Percentiles rank a stretch among this genome's conserved stretches.
These are phyloP conservation scores for Magnaporthiopsis rhizophila DNA, from an alignment of 2,329 filamentous ascomycete species.

Conservation along the genomic window DNA sequence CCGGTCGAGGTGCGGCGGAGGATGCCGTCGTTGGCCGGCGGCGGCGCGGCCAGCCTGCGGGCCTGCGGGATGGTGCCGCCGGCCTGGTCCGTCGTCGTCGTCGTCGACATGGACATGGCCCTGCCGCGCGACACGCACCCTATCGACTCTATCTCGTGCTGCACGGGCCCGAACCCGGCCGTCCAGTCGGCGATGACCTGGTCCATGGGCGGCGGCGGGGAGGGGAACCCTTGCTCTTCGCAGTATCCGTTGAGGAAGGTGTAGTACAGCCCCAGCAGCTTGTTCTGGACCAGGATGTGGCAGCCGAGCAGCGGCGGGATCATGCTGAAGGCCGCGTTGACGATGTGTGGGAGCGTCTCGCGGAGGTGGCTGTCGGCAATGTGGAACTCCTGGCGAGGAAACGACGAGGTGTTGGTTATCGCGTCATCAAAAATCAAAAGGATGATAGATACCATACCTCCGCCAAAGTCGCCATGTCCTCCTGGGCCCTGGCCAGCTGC, in stretches of 20 bases:
- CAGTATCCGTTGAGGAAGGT: slow-evolving; percentile 69
- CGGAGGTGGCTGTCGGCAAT: slow-evolving; percentile 68
- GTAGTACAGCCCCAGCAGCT: slow-evolving; percentile 69
- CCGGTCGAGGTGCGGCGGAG: slow-evolving; percentile 32
- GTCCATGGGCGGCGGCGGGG: slow-evolving; percentile 64
- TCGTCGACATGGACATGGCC: slow-evolving; percentile 47
- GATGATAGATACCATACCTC: slow-evolving; percentile 38
- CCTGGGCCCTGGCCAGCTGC: slow-evolving; percentile 61
- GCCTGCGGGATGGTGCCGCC: slow-evolving; percentile 16
- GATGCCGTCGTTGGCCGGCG: slow-evolving; percentile 26
- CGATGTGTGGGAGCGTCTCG: slow-evolving; percentile 61
- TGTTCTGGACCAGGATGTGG: slow-evolving; percentile 71
- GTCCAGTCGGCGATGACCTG: slow-evolving; percentile 63
- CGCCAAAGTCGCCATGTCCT: slow-evolving; percentile 56
- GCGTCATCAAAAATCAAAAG: neutral
- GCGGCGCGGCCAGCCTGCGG: slow-evolving; percentile 11
- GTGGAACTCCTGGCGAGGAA: slow-evolving; percentile 54
- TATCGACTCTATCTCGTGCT: slow-evolving; percentile 59
- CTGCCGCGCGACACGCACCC: slow-evolving; percentile 59
- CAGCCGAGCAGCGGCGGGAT: slow-evolving; percentile 62
- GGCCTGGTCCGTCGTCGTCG: slow-evolving; percentile 34
- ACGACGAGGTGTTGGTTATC: slow-evolving; percentile 9
- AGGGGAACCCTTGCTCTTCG: slow-evolving; percentile 58
- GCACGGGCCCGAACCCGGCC: slow-evolving; percentile 51
- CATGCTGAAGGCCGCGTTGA: slow-evolving; percentile 63